Evolutionary conservation across 768 basidiomycete genomes (phyloP).

Genomic region (Cystofilobasidium bisporidii): DNA sequence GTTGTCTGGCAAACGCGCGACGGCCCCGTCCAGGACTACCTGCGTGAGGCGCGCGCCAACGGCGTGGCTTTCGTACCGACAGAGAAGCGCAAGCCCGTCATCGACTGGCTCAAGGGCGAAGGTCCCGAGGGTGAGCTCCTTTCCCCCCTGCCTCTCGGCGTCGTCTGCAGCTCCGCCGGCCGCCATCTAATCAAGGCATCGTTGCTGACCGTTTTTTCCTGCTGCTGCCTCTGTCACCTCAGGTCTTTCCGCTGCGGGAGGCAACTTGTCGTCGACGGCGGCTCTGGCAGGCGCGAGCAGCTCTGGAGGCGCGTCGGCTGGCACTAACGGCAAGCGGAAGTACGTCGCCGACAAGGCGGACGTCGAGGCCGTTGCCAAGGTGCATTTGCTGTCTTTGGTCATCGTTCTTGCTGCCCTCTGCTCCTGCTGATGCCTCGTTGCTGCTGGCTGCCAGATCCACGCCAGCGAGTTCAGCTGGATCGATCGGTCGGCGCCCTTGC

Average conservation of each 20-base stretch:
- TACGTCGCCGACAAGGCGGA: conserved; percentile 24
- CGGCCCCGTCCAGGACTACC: conserved; percentile 8
- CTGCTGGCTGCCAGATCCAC: conserved; percentile 11
- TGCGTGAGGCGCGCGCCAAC: conserved; percentile 24
- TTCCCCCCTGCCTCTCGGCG: not conserved
- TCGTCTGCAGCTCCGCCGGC: too few species aligned
- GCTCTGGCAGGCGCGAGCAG: not conserved
- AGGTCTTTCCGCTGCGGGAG: not conserved
- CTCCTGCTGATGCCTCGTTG: not conserved
- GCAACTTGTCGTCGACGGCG: not conserved
- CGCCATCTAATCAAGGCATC: too few species aligned
- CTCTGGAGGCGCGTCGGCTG: not conserved
- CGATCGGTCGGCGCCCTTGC: conserved; percentile 25
- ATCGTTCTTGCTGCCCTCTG: not conserved
- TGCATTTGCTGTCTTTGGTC: too few species aligned
- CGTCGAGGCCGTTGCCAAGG: conserved; percentile 22
- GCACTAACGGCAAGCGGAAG: conserved; percentile 14
- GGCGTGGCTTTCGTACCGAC: conserved; percentile 23
- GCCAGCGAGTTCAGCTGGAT: conserved; percentile 23
- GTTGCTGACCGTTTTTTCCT: not conserved
- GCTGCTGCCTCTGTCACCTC: not conserved
- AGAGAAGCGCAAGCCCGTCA: conserved; percentile 19
- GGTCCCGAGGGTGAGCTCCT: conserved; percentile 18
- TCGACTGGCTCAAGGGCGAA: conserved; percentile 24
- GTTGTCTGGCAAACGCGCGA: conserved; percentile 20